These are phyloP conservation scores for Leishmania tarentolae DNA, from an alignment of 208 protist genomes.

Conservation along the genomic window DNA sequence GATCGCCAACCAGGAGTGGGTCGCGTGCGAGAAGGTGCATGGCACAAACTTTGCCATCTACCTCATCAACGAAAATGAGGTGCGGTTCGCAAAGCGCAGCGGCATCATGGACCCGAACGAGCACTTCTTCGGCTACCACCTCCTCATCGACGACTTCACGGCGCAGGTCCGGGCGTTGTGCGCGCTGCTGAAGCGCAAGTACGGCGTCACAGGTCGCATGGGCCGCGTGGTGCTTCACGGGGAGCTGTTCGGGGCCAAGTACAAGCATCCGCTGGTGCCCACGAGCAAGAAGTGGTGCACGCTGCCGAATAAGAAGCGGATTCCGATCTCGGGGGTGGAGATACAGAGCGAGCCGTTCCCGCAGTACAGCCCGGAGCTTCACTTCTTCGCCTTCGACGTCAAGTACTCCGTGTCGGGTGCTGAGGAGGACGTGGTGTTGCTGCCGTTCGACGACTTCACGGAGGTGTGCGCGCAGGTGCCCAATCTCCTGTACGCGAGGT, in stretches of 20 bases:
- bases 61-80: constrained; percentile 64
- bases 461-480: constrained; percentile 76
- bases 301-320: constrained; percentile 76
- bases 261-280: constrained; percentile 86
- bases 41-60: constrained; percentile 89
- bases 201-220: constrained; percentile 58
- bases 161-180: constrained; percentile 65
- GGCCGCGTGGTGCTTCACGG: constrained; percentile 79
- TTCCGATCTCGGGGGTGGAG: constrained; percentile 78
- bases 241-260: constrained; percentile 88
- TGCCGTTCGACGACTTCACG: constrained; percentile 80
- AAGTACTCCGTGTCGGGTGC: constrained; percentile 83
- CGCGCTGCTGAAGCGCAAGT: constrained; percentile 77
- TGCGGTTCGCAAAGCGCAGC: constrained; percentile 84
- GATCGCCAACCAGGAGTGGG: constrained; percentile 76
- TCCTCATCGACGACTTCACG: constrained; percentile 73
- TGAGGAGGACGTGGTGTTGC: constrained; percentile 76
- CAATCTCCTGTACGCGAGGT: constrained; percentile 69
- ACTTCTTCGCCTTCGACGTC: constrained; percentile 88
- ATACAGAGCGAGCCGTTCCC: constrained; percentile 87
- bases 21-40: constrained; percentile 88
- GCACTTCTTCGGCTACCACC: constrained; percentile 92
- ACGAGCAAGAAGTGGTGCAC: constrained; percentile 84
- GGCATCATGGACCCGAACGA: constrained; percentile 89
- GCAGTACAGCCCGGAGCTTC: constrained; percentile 90